These are phyloP conservation scores for Trypanosoma theileri DNA, from an alignment of 208 protist species.

Conservation along the genomic window DNA sequence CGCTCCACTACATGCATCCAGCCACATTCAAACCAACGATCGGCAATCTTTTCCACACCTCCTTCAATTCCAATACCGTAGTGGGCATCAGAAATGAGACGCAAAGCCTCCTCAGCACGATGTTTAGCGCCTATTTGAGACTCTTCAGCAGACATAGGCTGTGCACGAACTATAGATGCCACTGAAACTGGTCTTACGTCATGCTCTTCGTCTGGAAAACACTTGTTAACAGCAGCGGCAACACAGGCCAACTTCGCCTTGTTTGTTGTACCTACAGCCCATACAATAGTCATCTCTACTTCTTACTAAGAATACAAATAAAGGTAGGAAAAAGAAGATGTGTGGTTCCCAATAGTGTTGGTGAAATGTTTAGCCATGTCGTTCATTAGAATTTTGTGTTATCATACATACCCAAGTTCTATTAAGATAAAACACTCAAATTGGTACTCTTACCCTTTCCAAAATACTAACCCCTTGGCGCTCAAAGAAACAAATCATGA, in stretches of 20 bases:
- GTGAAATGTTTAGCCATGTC: no score
- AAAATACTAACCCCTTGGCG: no score
- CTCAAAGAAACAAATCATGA: no score
- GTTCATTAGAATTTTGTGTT: no score
- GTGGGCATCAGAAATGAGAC: slow-evolving; percentile 44
- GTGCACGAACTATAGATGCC: slow-evolving; percentile 51
- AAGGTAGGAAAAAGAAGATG: neutral
- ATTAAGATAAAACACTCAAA: no score
- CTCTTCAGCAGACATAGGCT: slow-evolving; percentile 82
- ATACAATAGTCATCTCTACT: slow-evolving; percentile 37
- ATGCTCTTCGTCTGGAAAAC: slow-evolving; percentile 54
- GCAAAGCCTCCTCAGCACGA: slow-evolving; percentile 51
- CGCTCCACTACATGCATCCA: slow-evolving; percentile 79
- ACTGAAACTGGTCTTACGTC: slow-evolving; percentile 46
- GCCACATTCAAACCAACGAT: slow-evolving; percentile 79
- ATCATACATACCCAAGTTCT: no score
- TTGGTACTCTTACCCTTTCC: no score
- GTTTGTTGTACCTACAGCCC: slow-evolving; percentile 80
- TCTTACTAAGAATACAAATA: neutral
- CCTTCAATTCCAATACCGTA: slow-evolving; percentile 82
- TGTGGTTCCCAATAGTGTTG: neutral
- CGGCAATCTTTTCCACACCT: slow-evolving; percentile 63
- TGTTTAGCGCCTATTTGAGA: slow-evolving; percentile 49
- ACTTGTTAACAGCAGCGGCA: slow-evolving; percentile 37
- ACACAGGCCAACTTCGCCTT: slow-evolving; percentile 70